These are phyloP conservation scores for Monosporascus sp. DNA, from an alignment of 2,329 filamentous ascomycete genomes.

Conservation along the genomic window DNA sequence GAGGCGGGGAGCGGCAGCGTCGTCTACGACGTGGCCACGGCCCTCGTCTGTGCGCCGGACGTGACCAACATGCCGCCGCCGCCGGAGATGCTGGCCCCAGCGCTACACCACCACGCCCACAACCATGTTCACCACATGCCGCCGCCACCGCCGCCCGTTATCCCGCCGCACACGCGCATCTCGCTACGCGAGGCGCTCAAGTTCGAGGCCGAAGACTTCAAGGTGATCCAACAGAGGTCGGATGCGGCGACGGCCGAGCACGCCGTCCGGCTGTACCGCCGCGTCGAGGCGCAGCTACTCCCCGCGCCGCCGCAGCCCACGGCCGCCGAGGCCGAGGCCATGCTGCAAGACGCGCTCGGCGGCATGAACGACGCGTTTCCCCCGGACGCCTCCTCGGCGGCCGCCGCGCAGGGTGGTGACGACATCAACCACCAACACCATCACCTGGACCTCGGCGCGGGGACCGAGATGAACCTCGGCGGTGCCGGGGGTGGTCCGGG, in stretches of 20 bases:
- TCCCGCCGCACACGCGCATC: slow-evolving; percentile 40
- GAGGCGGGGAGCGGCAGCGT: slow-evolving; percentile 54
- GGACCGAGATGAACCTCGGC: slow-evolving; percentile 33
- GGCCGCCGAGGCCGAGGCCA: slow-evolving; percentile 23
- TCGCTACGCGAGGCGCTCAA: slow-evolving; percentile 57
- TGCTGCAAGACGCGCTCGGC: slow-evolving; percentile 38
- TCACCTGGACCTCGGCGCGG: slow-evolving; percentile 34
- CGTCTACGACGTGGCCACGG: slow-evolving; percentile 63
- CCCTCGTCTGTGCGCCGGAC: slow-evolving; percentile 65
- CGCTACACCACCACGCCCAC: slow-evolving; percentile 28
- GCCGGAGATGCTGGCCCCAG: slow-evolving; percentile 11
- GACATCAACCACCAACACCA: slow-evolving; percentile 23
- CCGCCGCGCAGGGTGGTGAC: slow-evolving; percentile 32
- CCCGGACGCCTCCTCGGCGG: slow-evolving; percentile 33
- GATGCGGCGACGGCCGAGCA: slow-evolving; percentile 55
- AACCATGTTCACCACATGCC: slow-evolving; percentile 17
- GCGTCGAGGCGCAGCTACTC: slow-evolving; percentile 61
- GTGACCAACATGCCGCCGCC: slow-evolving; percentile 38
- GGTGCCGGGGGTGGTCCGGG: slow-evolving; percentile 32
- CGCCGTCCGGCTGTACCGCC: slow-evolving; percentile 56
- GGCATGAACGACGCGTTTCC: slow-evolving; percentile 36
- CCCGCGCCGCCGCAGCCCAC: slow-evolving; percentile 20
- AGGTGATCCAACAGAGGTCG: slow-evolving; percentile 44
- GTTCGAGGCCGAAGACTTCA: slow-evolving; percentile 52
- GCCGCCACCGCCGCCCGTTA: slow-evolving; percentile 14